Percentiles rank a stretch among this genome's conserved stretches.
These are phyloP conservation scores for Pseudogymnoascus verrucosus DNA, from an alignment of 2,329 filamentous ascomycete genomes.

Conservation along the genomic window DNA sequence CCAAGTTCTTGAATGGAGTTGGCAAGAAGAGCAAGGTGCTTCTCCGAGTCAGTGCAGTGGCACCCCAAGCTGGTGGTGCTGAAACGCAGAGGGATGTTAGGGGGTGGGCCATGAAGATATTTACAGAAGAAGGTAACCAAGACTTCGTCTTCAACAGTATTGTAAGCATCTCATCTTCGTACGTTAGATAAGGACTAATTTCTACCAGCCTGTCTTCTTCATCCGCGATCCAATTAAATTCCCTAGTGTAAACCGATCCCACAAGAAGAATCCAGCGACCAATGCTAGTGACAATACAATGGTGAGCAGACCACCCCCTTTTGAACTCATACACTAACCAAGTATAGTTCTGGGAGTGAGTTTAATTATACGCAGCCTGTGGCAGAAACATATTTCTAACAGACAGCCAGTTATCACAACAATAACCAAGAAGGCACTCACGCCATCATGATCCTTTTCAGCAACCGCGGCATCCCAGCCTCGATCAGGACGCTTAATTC, in stretches of 20 bases:
- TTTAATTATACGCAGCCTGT: background rate
- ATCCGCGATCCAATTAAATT: constrained; percentile 40
- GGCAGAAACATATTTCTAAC: background rate
- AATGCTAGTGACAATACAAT: constrained; percentile 32
- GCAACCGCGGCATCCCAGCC: constrained; percentile 47
- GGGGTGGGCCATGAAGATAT: constrained; percentile 44
- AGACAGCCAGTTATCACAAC: background rate
- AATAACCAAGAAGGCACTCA: constrained; percentile 47
- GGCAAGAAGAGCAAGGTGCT: constrained; percentile 47
- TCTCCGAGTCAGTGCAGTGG: constrained; percentile 39
- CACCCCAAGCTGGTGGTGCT: constrained; percentile 36
- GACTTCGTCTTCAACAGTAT: constrained; percentile 40
- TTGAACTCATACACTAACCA: background rate
- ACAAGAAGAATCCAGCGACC: constrained; percentile 36
- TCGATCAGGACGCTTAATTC: constrained; percentile 47
- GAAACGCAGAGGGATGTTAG: constrained; percentile 42
- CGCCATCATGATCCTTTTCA: constrained; percentile 50
- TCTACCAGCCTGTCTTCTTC: constrained; percentile 34
- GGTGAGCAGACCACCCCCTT: constrained; percentile 18
- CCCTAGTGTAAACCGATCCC: constrained; percentile 36
- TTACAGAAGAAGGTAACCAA: constrained; percentile 43
- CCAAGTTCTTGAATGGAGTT: constrained; percentile 43
- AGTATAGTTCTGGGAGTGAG: constrained; percentile 17
- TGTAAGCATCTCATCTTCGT: background rate
- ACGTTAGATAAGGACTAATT: background rate